Evolutionary conservation across 352 stramenopile species (phyloP).

Genomic region (Pythium monospermum): DNA sequence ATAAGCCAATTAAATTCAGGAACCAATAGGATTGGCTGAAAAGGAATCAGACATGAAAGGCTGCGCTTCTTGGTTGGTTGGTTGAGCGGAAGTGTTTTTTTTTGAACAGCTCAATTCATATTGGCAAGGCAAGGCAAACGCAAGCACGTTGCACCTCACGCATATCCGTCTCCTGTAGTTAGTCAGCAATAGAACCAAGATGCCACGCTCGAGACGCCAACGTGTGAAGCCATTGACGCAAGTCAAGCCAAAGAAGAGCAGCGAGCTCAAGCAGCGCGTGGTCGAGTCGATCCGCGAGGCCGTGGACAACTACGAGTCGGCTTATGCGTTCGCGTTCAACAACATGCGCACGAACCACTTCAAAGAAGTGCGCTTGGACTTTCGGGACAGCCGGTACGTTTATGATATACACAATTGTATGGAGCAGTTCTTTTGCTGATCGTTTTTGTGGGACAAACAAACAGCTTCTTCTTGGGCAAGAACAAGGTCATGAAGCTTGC

Average conservation of each 20-base stretch:
- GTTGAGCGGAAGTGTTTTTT: no score
- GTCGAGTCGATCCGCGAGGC: constrained; percentile 92
- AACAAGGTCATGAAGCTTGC: constrained; percentile 99
- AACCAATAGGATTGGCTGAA: constrained; percentile 34
- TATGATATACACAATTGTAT: neutral
- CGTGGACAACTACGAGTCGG: constrained; percentile 89
- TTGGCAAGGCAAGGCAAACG: no score
- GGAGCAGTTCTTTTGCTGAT: neutral
- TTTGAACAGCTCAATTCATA: constrained; percentile 9
- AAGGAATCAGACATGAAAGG: constrained; percentile 17
- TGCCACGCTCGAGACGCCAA: constrained; percentile 87
- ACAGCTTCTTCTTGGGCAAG: constrained; percentile 97
- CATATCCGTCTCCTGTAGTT: no score
- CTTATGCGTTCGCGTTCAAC: constrained; percentile 97
- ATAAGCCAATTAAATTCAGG: constrained; percentile 22
- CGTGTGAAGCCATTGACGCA: constrained; percentile 92
- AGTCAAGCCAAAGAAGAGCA: constrained; percentile 93
- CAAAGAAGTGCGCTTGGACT: constrained; percentile 97
- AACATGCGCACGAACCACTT: constrained; percentile 99
- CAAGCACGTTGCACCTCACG: no score
- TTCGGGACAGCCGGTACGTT: constrained; percentile 86
- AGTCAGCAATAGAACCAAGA: no score
- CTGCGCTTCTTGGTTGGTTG: constrained; percentile 1
- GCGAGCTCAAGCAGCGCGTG: constrained; percentile 94
- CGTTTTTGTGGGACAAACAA: constrained; percentile 7